Conservation (phyloP, 2,329 filamentous ascomycete species). For the Amauroascus verrucosus region DNA sequence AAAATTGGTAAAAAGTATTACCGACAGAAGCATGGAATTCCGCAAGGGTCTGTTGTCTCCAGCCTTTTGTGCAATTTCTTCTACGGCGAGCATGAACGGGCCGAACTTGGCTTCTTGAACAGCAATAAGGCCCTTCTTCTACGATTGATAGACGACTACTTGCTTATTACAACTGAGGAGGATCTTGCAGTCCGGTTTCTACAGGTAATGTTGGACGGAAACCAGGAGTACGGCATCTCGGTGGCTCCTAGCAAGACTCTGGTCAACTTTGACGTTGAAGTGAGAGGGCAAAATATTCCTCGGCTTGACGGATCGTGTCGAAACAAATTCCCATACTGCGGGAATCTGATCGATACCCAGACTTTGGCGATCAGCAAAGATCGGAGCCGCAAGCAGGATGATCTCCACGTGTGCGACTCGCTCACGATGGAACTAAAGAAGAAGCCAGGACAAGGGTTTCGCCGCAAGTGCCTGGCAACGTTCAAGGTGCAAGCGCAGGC, state of each 20-base stretch:
- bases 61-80: conserved; percentile 89
- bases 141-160: conserved; percentile 82
- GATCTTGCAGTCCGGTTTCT: conserved; percentile 62
- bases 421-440: conserved; percentile 69
- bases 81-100: conserved; percentile 73
- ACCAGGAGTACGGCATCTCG: conserved; percentile 67
- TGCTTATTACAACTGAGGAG: conserved; percentile 66
- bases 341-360: conserved; percentile 60
- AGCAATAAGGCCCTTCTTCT: conserved; percentile 57
- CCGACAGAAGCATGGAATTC: conserved; percentile 78
- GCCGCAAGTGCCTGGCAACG: conserved; percentile 61
- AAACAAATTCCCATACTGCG: conserved; percentile 72
- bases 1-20: conserved; percentile 83
- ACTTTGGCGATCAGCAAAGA: conserved; percentile 68
- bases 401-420: conserved; percentile 52
- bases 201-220: conserved; percentile 65
- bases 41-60: conserved; percentile 83
- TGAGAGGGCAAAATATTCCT: conserved; percentile 46
- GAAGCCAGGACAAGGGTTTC: conserved; percentile 64
- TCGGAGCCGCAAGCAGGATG: conserved; percentile 45
- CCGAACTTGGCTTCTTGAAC: conserved; percentile 57
- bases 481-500: conserved; percentile 79
- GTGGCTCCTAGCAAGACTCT: conserved; percentile 72
- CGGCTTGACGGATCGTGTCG: conserved; percentile 35
- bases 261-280: conserved; percentile 63